Conservation (phyloP, 371 early-diverging fungal species). For the Mortierella sp. region DNA sequence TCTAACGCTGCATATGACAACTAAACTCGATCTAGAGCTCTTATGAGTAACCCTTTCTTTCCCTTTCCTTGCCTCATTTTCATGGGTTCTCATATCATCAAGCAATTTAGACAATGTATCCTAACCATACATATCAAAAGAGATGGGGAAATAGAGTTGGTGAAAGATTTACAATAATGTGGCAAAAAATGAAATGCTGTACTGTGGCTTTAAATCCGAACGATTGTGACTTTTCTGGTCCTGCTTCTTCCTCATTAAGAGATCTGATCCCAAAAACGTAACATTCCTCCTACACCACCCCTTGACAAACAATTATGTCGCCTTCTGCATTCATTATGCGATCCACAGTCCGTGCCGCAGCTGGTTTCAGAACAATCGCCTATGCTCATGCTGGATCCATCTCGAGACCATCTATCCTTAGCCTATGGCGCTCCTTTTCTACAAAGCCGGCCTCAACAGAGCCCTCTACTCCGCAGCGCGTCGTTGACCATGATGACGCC, state of each 20-base stretch:
- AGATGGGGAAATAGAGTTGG: background rate
- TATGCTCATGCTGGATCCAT: background rate
- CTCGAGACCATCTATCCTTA: background rate
- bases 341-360: constrained; percentile 9
- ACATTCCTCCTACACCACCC: constrained; percentile 7
- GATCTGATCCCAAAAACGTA: background rate
- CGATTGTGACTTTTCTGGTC: no score
- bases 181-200: no score
- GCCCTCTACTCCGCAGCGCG: constrained; percentile 16
- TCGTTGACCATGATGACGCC: constrained; percentile 51
- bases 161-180: no score
- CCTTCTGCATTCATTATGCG: constrained; percentile 6
- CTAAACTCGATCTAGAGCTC: no score
- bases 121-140: background rate
- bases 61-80: background rate
- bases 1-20: no score
- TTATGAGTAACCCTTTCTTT: no score
- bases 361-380: constrained; percentile 9
- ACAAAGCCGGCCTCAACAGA: constrained; percentile 21
- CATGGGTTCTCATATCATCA: background rate
- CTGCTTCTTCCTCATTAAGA: background rate
- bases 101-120: background rate
- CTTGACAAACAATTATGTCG: constrained; percentile 1
- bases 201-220: no score
- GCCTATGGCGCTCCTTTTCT: constrained; percentile 28